A percentile compares a stretch with the other conserved stretches of the same genome.
These are phyloP conservation scores for Apocynum venetum DNA, from an alignment of 257 asterid genomes.

Conservation along the genomic window DNA sequence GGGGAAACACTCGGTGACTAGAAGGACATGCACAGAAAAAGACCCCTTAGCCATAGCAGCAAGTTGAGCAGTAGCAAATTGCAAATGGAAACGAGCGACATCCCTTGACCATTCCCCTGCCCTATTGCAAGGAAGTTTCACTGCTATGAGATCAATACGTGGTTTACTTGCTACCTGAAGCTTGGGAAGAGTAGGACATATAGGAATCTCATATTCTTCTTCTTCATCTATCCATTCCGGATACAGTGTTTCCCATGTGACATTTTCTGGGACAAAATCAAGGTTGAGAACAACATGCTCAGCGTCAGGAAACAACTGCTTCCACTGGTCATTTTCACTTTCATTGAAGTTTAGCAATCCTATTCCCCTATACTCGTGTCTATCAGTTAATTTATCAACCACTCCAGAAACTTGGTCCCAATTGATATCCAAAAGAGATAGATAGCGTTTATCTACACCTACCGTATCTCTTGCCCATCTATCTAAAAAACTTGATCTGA, in stretches of 20 bases:
- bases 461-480: conserved; percentile 42
- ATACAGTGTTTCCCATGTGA: conserved; percentile 83
- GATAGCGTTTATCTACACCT: conserved; percentile 45
- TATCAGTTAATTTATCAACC: conserved; percentile 44
- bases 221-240: conserved; percentile 99
- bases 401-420: conserved; percentile 71
- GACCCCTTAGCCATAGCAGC: conserved; percentile 69
- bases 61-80: conserved; percentile 75
- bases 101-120: conserved; percentile 76
- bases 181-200: conserved; percentile 70
- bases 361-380: conserved; percentile 53
- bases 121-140: conserved; percentile 81
- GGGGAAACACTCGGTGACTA: conserved; percentile 77
- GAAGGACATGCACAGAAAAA: conserved; percentile 60
- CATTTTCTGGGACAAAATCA: conserved; percentile 45
- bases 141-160: conserved; percentile 69
- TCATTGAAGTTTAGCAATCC: conserved; percentile 75
- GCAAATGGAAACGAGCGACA: conserved; percentile 83
- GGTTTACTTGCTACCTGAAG: conserved; percentile 57
- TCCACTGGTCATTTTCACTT: conserved; percentile 59
- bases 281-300: conserved; percentile 58
- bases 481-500: conserved; percentile 48
- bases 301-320: conserved; percentile 57
- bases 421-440: conserved; percentile 46
- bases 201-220: conserved; percentile 79